Evolutionary conservation across 805 yeast species (phyloP).

Genomic region (Kuraishia molischiana): DNA sequence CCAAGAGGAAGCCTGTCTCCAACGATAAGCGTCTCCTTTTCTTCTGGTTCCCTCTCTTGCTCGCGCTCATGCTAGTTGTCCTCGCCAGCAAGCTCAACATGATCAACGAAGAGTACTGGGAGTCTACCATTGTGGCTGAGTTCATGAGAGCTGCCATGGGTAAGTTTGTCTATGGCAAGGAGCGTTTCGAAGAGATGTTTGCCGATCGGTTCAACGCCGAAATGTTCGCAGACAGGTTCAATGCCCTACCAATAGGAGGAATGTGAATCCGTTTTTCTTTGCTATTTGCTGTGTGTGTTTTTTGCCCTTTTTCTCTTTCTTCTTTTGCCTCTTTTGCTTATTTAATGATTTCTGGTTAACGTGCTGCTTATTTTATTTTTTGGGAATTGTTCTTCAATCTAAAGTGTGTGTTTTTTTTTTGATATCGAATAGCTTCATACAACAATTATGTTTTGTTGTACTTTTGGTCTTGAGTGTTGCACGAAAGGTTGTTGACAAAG

Average conservation of each 20-base stretch:
- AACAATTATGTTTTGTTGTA: no score
- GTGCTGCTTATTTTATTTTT: no score
- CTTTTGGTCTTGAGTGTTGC: no score
- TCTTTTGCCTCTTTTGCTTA: no score
- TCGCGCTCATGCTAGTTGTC: slow-evolving; percentile 39
- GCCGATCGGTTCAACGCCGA: slow-evolving; percentile 22
- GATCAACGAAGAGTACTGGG: slow-evolving; percentile 5
- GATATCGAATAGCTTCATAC: no score
- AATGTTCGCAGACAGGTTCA: no score
- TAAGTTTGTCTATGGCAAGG: slow-evolving; percentile 41
- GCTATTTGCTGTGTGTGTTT: no score
- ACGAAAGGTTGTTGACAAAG: no score
- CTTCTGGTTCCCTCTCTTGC: slow-evolving; percentile 81
- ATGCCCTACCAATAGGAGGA: neutral
- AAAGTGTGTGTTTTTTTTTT: no score
- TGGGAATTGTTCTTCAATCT: no score
- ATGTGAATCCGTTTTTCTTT: neutral
- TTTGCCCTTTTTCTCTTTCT: no score
- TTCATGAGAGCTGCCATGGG: slow-evolving; percentile 34
- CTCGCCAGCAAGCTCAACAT: slow-evolving; percentile 18
- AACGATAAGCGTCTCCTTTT: slow-evolving; percentile 81
- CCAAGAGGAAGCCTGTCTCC: slow-evolving; percentile 37
- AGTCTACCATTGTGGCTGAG: slow-evolving; percentile 3
- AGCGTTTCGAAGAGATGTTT: slow-evolving; percentile 33
- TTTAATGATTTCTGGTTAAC: no score